Base-by-base conservation (phyloP, 2,329 filamentous ascomycete species). In the Beauveria pseudobassiana region DNA sequence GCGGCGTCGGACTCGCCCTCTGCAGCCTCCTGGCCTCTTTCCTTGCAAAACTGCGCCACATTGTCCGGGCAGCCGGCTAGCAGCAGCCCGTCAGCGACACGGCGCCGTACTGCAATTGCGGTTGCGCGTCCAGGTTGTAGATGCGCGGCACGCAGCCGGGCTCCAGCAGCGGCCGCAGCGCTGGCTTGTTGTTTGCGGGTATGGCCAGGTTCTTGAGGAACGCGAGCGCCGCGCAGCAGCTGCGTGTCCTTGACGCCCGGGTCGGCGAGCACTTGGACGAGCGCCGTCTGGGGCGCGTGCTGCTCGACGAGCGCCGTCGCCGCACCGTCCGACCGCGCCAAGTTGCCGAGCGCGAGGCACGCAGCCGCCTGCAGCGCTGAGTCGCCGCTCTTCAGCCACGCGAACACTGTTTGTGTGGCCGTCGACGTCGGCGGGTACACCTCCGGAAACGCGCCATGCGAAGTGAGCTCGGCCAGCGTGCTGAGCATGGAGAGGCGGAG, bases 181-280 rank as follows among this genome's bases (percentile, higher is more conserved):
- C 53, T 2, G 75, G 64, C 69, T 86, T 87, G 72, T 87, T 87
- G 28, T 71, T 69, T 0, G 72, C 62, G 0, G 84, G 82, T 56
- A 88, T 83, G 28, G 85, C 82, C 9, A 88, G 79, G 69, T 88
- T 88, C 71, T 86, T 87, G 63, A 87, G 78, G 67, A 87, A 86
- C 8, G 83, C 81, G 20, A 88, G 75, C 2, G 77, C 74, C 1
- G 83, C 78, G 84, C 0, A 85, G 74, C 18, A 85, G 78, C 64
- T 86, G 82, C 1, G 78, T 70, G 63, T 81, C 77, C 8, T 67
- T 70, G 46, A 79, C 69, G 9, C 71, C 66, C 0, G 74, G 67
- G 28, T 80, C 71, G 9, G 75, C 69, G 22, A 87, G 72, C 18
- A 83, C 70, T 1, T 69, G 61, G 52, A 80, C 69, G 2, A 87